Conservation (phyloP, 495 filamentous ascomycete species). For the Lentithecium fluviatile region DNA sequence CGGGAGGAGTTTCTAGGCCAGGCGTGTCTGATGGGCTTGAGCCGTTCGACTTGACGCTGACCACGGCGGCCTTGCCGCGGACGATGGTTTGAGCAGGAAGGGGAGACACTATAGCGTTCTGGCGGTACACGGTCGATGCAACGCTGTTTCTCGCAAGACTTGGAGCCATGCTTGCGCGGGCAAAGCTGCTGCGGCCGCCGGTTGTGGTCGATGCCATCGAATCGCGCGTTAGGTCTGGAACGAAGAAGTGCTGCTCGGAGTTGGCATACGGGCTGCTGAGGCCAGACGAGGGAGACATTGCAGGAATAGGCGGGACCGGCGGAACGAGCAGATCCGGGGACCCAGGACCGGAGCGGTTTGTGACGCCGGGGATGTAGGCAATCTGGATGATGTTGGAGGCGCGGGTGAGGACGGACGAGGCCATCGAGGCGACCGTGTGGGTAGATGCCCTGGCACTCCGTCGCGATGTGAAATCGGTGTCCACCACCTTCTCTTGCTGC, state of each 20-base stretch:
- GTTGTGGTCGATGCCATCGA: constrained; percentile 72
- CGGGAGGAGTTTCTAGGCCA: constrained; percentile 27
- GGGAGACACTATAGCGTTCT: constrained; percentile 77
- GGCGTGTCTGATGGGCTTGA: constrained; percentile 38
- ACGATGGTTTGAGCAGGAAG: constrained; percentile 80
- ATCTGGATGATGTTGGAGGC: constrained; percentile 99
- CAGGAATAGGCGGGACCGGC: constrained; percentile 88
- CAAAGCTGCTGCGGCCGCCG: constrained; percentile 62
- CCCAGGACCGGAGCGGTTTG: constrained; percentile 80
- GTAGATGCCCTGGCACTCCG: constrained; percentile 72
- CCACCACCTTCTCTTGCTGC: constrained; percentile 52
- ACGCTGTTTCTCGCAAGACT: constrained; percentile 72
- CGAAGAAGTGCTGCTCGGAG: constrained; percentile 85
- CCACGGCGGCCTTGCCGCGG: constrained; percentile 81
- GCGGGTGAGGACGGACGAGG: constrained; percentile 90
- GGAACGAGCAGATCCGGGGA: constrained; percentile 82
- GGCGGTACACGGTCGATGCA: constrained; percentile 87
- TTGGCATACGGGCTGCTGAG: constrained; percentile 55
- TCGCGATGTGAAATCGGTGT: constrained; percentile 57
- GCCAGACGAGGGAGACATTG: constrained; percentile 49
- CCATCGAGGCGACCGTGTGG: constrained; percentile 86
- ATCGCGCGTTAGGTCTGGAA: constrained; percentile 88
- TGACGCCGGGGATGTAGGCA: constrained; percentile 96
- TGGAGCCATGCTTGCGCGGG: constrained; percentile 56
- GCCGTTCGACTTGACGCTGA: constrained; percentile 70